phyloP scores from a whole-genome alignment of 805 yeast species.

The Candida ascalaphidarum region DNA sequence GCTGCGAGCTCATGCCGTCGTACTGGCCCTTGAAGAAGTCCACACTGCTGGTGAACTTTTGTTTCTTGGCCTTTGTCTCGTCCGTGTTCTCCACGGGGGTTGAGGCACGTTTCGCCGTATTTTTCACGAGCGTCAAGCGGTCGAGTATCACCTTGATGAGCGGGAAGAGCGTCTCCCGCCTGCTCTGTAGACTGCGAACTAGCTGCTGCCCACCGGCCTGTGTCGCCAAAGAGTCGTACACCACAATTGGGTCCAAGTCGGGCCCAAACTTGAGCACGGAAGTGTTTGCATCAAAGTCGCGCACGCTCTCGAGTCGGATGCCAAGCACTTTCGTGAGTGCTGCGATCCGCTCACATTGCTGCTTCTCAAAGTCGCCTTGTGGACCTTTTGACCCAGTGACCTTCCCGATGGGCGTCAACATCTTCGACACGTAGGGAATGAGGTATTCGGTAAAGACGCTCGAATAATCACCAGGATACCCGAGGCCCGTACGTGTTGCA shows the following conservation, averaged over 20 bases:
- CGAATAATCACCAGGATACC: constrained; percentile 12
- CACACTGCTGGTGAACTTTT: constrained; percentile 18
- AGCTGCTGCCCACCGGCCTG: constrained; percentile 8
- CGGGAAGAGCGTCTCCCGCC: constrained; percentile 28
- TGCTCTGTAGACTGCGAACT: constrained; percentile 18
- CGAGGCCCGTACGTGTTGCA: constrained; percentile 17
- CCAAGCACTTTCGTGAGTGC: constrained; percentile 29
- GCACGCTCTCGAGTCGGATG: constrained; percentile 27
- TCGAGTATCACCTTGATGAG: constrained; percentile 26
- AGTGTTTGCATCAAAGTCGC: constrained; percentile 24
- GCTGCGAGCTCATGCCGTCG: constrained; percentile 23
- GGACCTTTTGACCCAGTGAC: constrained; percentile 13
- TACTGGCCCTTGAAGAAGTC: constrained; percentile 32
- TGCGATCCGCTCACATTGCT: constrained; percentile 27
- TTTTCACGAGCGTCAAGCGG: constrained; percentile 5
- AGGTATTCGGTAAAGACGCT: constrained; percentile 18
- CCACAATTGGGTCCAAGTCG: constrained; percentile 24
- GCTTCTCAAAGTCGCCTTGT: constrained; percentile 20
- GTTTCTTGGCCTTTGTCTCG: constrained; percentile 9
- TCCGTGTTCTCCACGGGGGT: constrained; percentile 7
- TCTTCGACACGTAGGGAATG: constrained; percentile 23
- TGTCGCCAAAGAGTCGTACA: constrained; percentile 7
- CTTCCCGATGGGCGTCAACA: constrained; percentile 21
- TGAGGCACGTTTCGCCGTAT: constrained; percentile 3
- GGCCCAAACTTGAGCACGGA: constrained; percentile 21